Conservation (phyloP, 495 filamentous ascomycete genomes). For the Amniculicola lignicola region DNA sequence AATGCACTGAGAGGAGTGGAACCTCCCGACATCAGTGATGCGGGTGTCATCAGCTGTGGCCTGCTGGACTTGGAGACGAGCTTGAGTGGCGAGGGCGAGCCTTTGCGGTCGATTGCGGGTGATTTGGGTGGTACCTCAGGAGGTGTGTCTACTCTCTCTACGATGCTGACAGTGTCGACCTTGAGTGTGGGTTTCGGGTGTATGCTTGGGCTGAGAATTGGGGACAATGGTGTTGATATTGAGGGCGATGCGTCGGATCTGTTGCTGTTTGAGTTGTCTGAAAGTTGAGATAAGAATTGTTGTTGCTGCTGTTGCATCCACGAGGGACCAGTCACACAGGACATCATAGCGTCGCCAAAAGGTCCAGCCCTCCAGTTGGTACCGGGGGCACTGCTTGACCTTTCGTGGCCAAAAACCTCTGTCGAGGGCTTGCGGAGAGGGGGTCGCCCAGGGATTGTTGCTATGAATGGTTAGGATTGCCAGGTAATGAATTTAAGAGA, state of each 20-base stretch:
- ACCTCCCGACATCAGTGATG: slow-evolving; percentile 24
- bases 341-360: slow-evolving; percentile 35
- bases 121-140: slow-evolving; percentile 51
- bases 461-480: slow-evolving; percentile 46
- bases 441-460: slow-evolving; percentile 69
- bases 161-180: slow-evolving; percentile 40
- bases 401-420: slow-evolving; percentile 48
- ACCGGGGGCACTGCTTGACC: slow-evolving; percentile 62
- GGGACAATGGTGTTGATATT: slow-evolving; percentile 29
- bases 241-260: slow-evolving; percentile 11
- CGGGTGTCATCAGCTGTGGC: slow-evolving; percentile 24
- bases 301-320: slow-evolving; percentile 4
- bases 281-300: background rate
- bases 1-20: slow-evolving; percentile 22
- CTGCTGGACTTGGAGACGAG: slow-evolving; percentile 31
- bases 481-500: background rate
- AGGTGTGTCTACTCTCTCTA: slow-evolving; percentile 44
- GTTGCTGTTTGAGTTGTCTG: background rate
- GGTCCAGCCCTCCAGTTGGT: slow-evolving; percentile 36
- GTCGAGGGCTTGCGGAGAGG: slow-evolving; percentile 46
- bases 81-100: slow-evolving; percentile 27
- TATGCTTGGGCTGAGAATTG: slow-evolving; percentile 32
- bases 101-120: slow-evolving; percentile 27
- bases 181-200: slow-evolving; percentile 27
- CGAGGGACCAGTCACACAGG: slow-evolving; percentile 33